Percentiles rank a stretch among this genome's conserved stretches.
phyloP scores from a whole-genome alignment of 2,329 filamentous ascomycete genomes.

The Neoarthrinium moseri region DNA sequence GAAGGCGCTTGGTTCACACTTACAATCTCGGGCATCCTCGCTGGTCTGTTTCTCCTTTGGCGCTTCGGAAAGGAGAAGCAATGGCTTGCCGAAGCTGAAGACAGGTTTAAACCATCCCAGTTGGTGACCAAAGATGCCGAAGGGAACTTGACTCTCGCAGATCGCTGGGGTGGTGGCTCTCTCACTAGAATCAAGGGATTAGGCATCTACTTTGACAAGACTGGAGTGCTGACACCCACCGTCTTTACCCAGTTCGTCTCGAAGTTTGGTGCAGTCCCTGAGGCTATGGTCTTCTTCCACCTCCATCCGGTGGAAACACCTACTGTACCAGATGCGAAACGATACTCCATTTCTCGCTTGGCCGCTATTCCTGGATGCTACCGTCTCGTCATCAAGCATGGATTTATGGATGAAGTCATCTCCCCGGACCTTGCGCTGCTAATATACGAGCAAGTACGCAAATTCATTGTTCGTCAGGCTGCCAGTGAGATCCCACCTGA shows the following conservation, averaged over 20 bases:
- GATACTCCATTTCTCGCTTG: slow-evolving; percentile 44
- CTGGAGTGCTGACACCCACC: slow-evolving; percentile 61
- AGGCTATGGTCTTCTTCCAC: slow-evolving; percentile 74
- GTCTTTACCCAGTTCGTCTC: slow-evolving; percentile 72
- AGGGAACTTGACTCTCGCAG: slow-evolving; percentile 28
- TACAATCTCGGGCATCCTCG: slow-evolving; percentile 60
- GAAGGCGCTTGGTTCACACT: slow-evolving; percentile 78
- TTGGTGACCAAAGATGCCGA: slow-evolving; percentile 25
- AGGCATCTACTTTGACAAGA: slow-evolving; percentile 79
- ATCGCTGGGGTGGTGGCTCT: slow-evolving; percentile 39
- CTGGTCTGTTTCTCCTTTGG: slow-evolving; percentile 70
- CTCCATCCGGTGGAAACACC: slow-evolving; percentile 63
- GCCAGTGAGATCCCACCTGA: slow-evolving; percentile 10
- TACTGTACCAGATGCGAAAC: slow-evolving; percentile 45
- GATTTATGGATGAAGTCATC: slow-evolving; percentile 71
- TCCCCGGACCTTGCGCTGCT: slow-evolving; percentile 60
- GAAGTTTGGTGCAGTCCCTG: slow-evolving; percentile 67
- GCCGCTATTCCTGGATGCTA: slow-evolving; percentile 61
- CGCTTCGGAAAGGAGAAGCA: slow-evolving; percentile 77
- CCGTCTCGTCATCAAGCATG: slow-evolving; percentile 67
- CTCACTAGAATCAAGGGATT: slow-evolving; percentile 52
- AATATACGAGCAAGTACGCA: slow-evolving; percentile 58
- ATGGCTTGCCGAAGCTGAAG: slow-evolving; percentile 67
- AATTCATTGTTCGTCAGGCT: slow-evolving; percentile 41
- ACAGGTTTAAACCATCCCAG: slow-evolving; percentile 51